Evolutionary conservation across 202 grass and related monocot genomes (phyloP).

Genomic region (Elaeis oleifera): DNA sequence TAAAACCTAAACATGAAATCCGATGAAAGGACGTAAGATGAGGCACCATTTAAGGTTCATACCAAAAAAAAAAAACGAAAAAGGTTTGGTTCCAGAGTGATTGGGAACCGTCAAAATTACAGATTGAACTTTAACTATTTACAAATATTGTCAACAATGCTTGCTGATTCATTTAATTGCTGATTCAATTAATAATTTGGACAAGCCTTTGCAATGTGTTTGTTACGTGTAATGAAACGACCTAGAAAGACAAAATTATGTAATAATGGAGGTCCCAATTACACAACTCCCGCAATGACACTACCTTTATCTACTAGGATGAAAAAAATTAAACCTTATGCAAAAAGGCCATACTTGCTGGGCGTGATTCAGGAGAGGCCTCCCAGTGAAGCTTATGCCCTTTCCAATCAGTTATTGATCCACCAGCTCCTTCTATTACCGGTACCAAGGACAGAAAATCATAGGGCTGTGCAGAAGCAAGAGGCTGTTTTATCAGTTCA

Average conservation of each 20-base stretch:
- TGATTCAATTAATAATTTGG: too few species aligned
- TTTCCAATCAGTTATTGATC: slow-evolving; percentile 82
- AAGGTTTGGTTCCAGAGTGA: background rate
- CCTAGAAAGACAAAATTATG: too few species aligned
- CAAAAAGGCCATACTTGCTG: slow-evolving; percentile 43
- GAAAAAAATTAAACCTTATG: background rate
- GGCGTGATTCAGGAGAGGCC: slow-evolving; percentile 38
- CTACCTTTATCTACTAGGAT: background rate
- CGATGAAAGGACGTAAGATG: background rate
- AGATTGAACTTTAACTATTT: too few species aligned
- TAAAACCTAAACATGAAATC: slow-evolving; percentile 50
- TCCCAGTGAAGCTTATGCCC: slow-evolving; percentile 57
- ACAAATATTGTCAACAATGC: too few species aligned
- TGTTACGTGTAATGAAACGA: too few species aligned
- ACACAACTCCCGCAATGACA: background rate
- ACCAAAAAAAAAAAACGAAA: too few species aligned
- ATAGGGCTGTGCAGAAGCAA: slow-evolving; percentile 51
- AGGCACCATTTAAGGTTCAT: background rate
- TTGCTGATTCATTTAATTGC: too few species aligned
- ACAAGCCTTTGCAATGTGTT: too few species aligned
- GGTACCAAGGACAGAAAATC: slow-evolving; percentile 81
- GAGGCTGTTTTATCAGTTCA: too few species aligned
- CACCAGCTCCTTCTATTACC: slow-evolving; percentile 87
- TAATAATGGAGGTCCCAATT: background rate
- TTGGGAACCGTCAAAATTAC: background rate